Percentiles rank a stretch among this genome's conserved stretches.
These are phyloP conservation scores for Trichoderma pleuroti DNA, from an alignment of 2,329 filamentous ascomycete species.

Conservation along the genomic window DNA sequence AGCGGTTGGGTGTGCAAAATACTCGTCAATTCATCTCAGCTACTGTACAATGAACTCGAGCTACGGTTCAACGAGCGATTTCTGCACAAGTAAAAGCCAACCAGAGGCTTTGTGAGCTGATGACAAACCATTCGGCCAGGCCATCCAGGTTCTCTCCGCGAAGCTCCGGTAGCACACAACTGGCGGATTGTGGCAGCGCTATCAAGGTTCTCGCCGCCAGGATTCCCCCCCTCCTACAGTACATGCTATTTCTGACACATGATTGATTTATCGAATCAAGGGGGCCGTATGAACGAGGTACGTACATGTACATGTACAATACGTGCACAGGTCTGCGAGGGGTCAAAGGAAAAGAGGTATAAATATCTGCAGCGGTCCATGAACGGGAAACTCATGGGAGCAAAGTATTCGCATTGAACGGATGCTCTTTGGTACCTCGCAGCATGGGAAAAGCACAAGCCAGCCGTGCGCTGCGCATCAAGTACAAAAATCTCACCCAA, in stretches of 20 bases:
- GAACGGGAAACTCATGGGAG: neutral
- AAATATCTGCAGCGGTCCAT: neutral
- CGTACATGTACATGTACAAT: too few relatives aligned
- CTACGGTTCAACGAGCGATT: neutral
- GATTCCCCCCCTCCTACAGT: neutral
- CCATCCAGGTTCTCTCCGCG: slow-evolving; percentile 16
- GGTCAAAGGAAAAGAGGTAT: neutral
- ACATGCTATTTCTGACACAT: neutral
- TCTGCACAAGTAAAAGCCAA: neutral
- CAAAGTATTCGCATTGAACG: neutral
- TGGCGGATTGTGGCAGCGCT: neutral
- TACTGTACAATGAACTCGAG: neutral
- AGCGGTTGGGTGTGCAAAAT: neutral
- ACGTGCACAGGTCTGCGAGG: neutral
- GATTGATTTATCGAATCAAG: neutral
- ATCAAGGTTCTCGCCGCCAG: slow-evolving; percentile 7
- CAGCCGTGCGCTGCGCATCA: neutral
- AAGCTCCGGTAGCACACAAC: neutral
- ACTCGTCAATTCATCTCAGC: neutral
- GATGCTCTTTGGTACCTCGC: neutral
- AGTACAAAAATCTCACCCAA: neutral
- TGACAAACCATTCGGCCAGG: neutral
- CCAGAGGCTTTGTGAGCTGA: neutral
- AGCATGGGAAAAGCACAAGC: neutral
- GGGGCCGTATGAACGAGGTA: neutral